phyloP scores from a whole-genome alignment of 768 basidiomycete species.

The Pleurotus citrinopileatus region DNA sequence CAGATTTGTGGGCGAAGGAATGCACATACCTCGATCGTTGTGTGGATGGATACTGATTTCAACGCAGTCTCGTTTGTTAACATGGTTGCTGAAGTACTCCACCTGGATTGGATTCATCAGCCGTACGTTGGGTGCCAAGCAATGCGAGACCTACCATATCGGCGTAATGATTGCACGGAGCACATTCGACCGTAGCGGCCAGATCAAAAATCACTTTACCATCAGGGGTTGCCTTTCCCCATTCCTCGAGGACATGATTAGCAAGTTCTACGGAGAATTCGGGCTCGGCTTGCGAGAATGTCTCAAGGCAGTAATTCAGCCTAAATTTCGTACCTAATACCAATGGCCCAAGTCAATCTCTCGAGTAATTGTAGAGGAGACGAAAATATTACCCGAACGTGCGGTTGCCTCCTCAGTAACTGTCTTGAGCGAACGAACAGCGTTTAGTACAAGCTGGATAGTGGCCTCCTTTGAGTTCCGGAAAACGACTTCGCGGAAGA shows the following conservation, averaged over 20 bases:
- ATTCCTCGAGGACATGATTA: conserved; percentile 66
- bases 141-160: conserved; percentile 68
- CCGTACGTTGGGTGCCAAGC: too few species aligned
- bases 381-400: conserved; percentile 42
- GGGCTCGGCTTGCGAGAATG: conserved; percentile 81
- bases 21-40: conserved; percentile 67
- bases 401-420: conserved; percentile 65
- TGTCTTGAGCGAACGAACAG: conserved; percentile 67
- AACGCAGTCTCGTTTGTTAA: conserved; percentile 69
- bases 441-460: conserved; percentile 63
- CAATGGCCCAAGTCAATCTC: background rate
- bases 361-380: background rate
- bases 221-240: conserved; percentile 62
- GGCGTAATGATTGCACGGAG: conserved; percentile 82
- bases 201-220: conserved; percentile 82
- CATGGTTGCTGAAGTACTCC: conserved; percentile 72
- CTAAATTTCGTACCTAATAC: conserved; percentile 54
- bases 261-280: conserved; percentile 78
- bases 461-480: conserved; percentile 74
- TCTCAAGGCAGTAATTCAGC: conserved; percentile 85
- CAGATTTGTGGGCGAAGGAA: background rate
- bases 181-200: conserved; percentile 81
- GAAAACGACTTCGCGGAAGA: conserved; percentile 80
- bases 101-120: too few species aligned
- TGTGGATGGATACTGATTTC: conserved; percentile 77